These are phyloP conservation scores for Gloeopeniophorella convolvens DNA, from an alignment of 768 basidiomycete species.

Conservation along the genomic window DNA sequence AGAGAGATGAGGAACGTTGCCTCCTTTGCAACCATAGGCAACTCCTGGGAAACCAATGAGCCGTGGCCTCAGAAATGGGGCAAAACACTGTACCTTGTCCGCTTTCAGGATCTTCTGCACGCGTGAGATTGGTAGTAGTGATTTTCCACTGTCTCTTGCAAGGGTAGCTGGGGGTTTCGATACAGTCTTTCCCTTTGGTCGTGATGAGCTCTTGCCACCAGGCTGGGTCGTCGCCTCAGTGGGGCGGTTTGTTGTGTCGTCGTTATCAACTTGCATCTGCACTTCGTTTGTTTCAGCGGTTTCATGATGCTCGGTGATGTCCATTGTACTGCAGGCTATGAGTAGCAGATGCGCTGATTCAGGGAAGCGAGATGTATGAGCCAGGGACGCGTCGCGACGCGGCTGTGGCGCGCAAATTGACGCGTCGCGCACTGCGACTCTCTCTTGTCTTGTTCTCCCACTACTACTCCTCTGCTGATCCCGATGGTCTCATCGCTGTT, in stretches of 20 bases:
- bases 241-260: background rate
- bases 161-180: conserved; percentile 16
- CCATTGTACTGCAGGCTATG: no score
- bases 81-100: conserved; percentile 75
- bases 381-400: background rate
- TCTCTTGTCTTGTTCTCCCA: background rate
- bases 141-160: conserved; percentile 51
- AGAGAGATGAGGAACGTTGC: conserved; percentile 74
- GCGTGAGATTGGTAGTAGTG: conserved; percentile 65
- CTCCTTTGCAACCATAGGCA: conserved; percentile 70
- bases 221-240: conserved; percentile 1
- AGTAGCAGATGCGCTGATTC: no score
- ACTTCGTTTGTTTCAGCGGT: conserved; percentile 2
- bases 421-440: background rate
- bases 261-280: conserved; percentile 12
- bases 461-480: background rate
- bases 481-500: conserved; percentile 19
- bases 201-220: background rate
- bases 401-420: conserved; percentile 15
- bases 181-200: conserved; percentile 13
- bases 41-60: conserved; percentile 44
- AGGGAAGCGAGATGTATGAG: background rate
- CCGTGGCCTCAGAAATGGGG: no score
- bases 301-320: background rate
- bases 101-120: conserved; percentile 84